Base-by-base conservation (phyloP, 306 rosid species). In the Quercus parvula region DNA sequence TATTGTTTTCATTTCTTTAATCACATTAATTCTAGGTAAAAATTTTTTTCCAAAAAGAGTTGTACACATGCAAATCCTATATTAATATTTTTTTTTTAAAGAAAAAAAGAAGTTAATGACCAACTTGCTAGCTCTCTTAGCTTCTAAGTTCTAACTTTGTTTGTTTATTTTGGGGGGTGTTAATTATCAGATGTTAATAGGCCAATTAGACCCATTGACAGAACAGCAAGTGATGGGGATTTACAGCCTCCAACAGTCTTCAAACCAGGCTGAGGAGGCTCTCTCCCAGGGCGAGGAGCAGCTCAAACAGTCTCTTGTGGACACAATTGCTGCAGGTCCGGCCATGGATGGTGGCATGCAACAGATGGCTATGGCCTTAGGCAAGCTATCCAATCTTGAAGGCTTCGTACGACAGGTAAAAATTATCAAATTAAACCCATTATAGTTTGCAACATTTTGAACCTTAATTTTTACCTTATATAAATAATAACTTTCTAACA, bases 181-280 rank as follows among this genome's bases (percentile, higher is more conserved):
- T 72, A 51, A n/a, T 8, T 41, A 12, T 41, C 83, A 91, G 98
- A 89, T 96, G 91, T 71, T 93, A 56, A 82, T 74, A 73, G 85
- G 82, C 19, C 98, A 96, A n/a, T 80, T 96, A 76, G 98, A 96
- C 63, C 94, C 97, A 25, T 67, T 96, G 14, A 94, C 97, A 0
- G 98, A 93, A 72, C 98, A 93, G 81, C 98, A 96, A 82, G 73
- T 87, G 3, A 71, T 87, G 85, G 97, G 86, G 24, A 86, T 96
- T 55, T 88, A 75, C 78, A 89, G 80, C 5, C 87, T 96, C 27
- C 85, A 88, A 49, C 89, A 89, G 6, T 91, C 96, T 1, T 84
- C 94, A 3, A 85, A 83, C 3, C 97, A 96, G 79, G 92, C 97
- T 18, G 99, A 96, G 74, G 99, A 96, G 19, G 99, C 97, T 35